These are phyloP conservation scores for Rhizopus delemar DNA, from an alignment of 371 early-diverging fungal genomes.

Conservation along the genomic window DNA sequence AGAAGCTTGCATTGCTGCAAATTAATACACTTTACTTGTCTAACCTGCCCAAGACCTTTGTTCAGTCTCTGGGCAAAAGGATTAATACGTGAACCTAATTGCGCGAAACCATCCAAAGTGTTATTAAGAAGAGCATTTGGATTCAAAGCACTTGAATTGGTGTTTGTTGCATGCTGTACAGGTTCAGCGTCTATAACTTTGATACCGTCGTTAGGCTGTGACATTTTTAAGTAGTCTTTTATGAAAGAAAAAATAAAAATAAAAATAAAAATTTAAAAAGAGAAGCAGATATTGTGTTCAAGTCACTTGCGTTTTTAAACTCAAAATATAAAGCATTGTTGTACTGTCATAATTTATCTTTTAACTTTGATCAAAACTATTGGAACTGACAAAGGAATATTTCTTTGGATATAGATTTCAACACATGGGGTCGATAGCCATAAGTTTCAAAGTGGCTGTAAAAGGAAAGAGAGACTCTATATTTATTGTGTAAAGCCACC, in stretches of 20 bases:
- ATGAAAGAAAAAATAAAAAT: background rate
- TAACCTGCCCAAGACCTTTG: slow-evolving; percentile 76
- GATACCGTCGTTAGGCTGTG: slow-evolving; percentile 26
- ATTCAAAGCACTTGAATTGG: slow-evolving; percentile 20
- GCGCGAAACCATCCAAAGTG: slow-evolving; percentile 65
- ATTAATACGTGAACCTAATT: slow-evolving; percentile 63
- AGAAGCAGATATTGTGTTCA: background rate
- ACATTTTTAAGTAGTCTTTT: slow-evolving; percentile 12
- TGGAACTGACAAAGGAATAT: too few relatives aligned
- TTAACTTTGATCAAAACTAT: too few relatives aligned
- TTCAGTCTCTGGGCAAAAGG: slow-evolving; percentile 75
- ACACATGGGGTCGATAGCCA: too few relatives aligned
- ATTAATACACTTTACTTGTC: slow-evolving; percentile 59
- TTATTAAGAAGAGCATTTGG: slow-evolving; percentile 38
- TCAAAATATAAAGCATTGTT: too few relatives aligned
- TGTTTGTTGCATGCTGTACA: slow-evolving; percentile 9
- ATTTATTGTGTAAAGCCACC: too few relatives aligned
- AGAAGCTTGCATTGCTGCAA: background rate
- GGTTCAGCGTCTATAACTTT: slow-evolving; percentile 44
- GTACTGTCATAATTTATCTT: too few relatives aligned
- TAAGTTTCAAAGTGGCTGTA: too few relatives aligned
- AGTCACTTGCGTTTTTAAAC: too few relatives aligned
- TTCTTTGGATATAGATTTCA: too few relatives aligned
- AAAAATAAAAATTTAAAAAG: slow-evolving; percentile 6
- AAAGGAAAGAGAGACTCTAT: too few relatives aligned